Conservation (phyloP, 2,329 filamentous ascomycete genomes). For the Fusarium nisikadoi region DNA sequence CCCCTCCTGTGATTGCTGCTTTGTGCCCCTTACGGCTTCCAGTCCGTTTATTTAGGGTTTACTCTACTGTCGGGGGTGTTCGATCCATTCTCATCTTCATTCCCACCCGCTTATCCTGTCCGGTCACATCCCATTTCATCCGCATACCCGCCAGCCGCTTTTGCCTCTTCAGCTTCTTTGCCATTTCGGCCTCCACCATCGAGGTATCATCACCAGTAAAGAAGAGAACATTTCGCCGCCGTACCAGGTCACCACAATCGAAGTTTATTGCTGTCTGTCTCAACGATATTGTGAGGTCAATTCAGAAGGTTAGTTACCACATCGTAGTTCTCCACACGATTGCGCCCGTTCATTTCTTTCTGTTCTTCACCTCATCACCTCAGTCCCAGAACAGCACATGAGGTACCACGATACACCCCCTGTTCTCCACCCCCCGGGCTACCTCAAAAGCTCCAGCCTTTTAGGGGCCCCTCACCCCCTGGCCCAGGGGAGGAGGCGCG, state of each 20-base stretch:
- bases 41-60: conserved; percentile 32
- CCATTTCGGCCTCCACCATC: conserved; percentile 6
- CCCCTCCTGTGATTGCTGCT: conserved; percentile 4
- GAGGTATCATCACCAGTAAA: conserved; percentile 8
- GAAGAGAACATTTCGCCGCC: conserved; percentile 1
- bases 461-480: conserved; percentile 40
- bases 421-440: conserved; percentile 25
- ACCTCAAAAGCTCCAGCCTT: conserved; percentile 18
- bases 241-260: neutral
- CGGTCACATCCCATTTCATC: conserved; percentile 12
- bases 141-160: conserved; percentile 8
- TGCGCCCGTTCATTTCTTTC: neutral
- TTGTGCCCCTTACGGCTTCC: conserved; percentile 9
- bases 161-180: neutral
- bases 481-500: conserved; percentile 46
- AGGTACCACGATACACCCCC: conserved; percentile 25
- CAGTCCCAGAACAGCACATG: neutral
- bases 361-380: conserved; percentile 5
- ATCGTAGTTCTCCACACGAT: neutral
- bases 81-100: conserved; percentile 11
- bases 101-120: neutral
- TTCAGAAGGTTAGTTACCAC: neutral
- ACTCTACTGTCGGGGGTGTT: conserved; percentile 14
- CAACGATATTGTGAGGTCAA: neutral
- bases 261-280: neutral